A percentile compares a stretch with the other conserved stretches of the same genome.
These are phyloP conservation scores for Geoglossum cookeanum DNA, from an alignment of 2,329 filamentous ascomycete genomes.

Conservation along the genomic window DNA sequence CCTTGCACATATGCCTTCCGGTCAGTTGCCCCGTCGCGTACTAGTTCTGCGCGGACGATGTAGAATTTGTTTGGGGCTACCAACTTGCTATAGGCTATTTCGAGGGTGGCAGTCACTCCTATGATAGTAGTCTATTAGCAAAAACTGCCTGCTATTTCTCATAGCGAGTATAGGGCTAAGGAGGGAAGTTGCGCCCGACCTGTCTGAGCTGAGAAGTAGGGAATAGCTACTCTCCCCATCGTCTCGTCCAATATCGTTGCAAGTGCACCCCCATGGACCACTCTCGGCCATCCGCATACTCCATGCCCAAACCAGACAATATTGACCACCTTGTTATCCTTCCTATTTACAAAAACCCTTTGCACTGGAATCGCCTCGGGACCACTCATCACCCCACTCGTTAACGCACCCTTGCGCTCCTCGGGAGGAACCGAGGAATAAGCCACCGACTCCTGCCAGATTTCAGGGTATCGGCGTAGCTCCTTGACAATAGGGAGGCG, in stretches of 20 bases:
- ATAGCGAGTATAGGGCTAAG: too few relatives aligned
- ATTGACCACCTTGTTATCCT: constrained; percentile 36
- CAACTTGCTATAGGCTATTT: constrained; percentile 43
- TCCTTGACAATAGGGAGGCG: neutral
- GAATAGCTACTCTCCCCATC: constrained; percentile 41
- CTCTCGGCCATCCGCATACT: constrained; percentile 48
- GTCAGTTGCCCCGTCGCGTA: constrained; percentile 21
- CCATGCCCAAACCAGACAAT: constrained; percentile 51
- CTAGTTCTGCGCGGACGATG: constrained; percentile 33
- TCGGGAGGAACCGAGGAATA: neutral
- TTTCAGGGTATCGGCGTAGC: neutral
- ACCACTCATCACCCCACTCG: constrained; percentile 16
- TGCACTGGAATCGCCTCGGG: constrained; percentile 28
- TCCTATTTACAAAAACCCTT: constrained; percentile 43
- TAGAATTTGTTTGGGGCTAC: constrained; percentile 43
- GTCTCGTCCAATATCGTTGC: constrained; percentile 52
- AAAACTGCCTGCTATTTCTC: neutral
- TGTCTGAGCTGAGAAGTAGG: constrained; percentile 27
- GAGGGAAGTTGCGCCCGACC: constrained; percentile 14
- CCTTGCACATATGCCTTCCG: constrained; percentile 20
- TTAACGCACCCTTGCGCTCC: constrained; percentile 14
- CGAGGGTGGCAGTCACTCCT: constrained; percentile 34
- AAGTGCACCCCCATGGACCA: constrained; percentile 52
- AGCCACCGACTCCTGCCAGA: neutral
- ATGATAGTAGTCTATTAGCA: neutral